Conservation (phyloP, 768 basidiomycete species). For the Leccinum fibrillosum region DNA sequence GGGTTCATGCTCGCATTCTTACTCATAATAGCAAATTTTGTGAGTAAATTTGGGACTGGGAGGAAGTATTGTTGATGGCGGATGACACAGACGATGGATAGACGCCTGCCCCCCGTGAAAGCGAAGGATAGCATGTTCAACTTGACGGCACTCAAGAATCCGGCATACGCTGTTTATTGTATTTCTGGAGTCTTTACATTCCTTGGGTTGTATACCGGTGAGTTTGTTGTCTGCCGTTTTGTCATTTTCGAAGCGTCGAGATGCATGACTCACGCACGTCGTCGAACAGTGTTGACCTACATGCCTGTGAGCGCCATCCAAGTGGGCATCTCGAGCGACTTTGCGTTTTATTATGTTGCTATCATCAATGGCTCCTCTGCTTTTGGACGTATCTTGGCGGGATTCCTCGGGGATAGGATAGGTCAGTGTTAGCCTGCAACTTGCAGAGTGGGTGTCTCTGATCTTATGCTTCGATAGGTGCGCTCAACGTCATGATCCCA, state of each 20-base stretch:
- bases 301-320: conserved; percentile 54
- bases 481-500: conserved; percentile 67
- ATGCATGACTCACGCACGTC: neutral
- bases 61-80: neutral
- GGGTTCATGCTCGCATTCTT: conserved; percentile 57
- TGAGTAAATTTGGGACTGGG: conserved; percentile 14
- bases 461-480: conserved; percentile 37
- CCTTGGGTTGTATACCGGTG: conserved; percentile 69
- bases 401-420: conserved; percentile 50
- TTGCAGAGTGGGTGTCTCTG: neutral
- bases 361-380: conserved; percentile 66
- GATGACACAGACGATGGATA: conserved; percentile 28
- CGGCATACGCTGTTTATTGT: conserved; percentile 54
- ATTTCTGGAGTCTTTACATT: conserved; percentile 53
- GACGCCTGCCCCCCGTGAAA: conserved; percentile 53
- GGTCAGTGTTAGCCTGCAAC: conserved; percentile 34
- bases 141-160: conserved; percentile 43
- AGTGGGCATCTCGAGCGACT: conserved; percentile 45
- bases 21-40: conserved; percentile 54
- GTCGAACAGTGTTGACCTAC: conserved; percentile 58
- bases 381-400: conserved; percentile 56
- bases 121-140: conserved; percentile 59
- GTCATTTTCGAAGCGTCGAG: neutral
- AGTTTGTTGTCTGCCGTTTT: conserved; percentile 10
- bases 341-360: conserved; percentile 63